These are phyloP conservation scores for Clonostachys sp. DNA, from an alignment of 2,329 filamentous ascomycete genomes.

Conservation along the genomic window DNA sequence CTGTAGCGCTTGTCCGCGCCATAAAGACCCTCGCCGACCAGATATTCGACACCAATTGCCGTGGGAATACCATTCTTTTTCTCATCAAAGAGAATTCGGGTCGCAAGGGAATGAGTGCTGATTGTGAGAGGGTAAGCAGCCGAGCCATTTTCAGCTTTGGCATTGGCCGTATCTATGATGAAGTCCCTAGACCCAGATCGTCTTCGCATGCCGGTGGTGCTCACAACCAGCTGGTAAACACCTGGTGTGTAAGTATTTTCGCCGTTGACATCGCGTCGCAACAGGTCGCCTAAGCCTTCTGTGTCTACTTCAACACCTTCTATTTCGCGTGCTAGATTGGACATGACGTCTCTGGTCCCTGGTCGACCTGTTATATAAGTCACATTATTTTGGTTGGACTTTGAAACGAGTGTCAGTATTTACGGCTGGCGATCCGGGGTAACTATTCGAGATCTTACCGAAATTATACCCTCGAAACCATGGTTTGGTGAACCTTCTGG, in stretches of 20 bases:
- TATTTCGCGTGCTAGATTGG: too few species aligned
- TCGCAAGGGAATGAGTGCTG: constrained; percentile 3
- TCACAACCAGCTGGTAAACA: constrained; percentile 11
- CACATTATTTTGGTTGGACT: too few species aligned
- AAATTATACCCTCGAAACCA: constrained; percentile 25
- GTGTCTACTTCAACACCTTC: too few species aligned
- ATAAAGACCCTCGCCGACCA: constrained; percentile 11
- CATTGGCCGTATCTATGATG: neutral
- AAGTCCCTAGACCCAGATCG: neutral
- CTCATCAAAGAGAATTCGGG: constrained; percentile 1
- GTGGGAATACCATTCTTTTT: constrained; percentile 9
- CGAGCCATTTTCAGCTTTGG: neutral
- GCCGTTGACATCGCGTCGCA: constrained; percentile 14
- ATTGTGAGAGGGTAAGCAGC: constrained; percentile 4
- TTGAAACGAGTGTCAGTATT: too few species aligned
- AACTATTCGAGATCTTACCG: too few species aligned
- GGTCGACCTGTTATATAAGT: too few species aligned
- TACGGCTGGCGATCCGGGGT: too few species aligned
- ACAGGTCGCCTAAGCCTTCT: constrained; percentile 6
- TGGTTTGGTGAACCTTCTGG: constrained; percentile 25
- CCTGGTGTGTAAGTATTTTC: constrained; percentile 1
- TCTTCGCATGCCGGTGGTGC: neutral
- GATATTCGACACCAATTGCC: constrained; percentile 30
- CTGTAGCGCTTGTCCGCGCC: constrained; percentile 6
- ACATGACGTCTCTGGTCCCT: too few species aligned